Base-by-base conservation (phyloP, 768 basidiomycete genomes). In the Trametes coccinea region DNA sequence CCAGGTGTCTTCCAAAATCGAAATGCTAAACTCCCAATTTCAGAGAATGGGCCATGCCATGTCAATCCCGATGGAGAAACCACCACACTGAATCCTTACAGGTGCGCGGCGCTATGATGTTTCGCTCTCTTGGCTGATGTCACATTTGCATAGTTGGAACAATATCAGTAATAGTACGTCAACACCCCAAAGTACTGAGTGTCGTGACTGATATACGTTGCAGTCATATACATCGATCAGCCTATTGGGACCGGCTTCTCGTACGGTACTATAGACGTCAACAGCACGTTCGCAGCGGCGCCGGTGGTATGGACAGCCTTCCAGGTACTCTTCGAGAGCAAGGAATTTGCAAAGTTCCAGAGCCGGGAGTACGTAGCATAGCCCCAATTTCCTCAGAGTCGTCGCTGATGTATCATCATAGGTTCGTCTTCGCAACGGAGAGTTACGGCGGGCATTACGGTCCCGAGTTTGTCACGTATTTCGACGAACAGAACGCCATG, bases 201-300 rank as follows among this genome's bases (percentile, higher is more conserved):
- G 11, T 30, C 11, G 10, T 37, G 14, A 11, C 30, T 49, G 11
- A 49, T 29, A 17, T 33, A 8, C 50, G 51, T 56, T 1, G 5
- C 52, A 88, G 86, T 89, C 72, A 83, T 89, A 34, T 88, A 88
- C 68, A 84, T 88, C 34, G 86, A 88, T 69, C 86, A 88, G 67
- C 87, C 86, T 4, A 83, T 88, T 39, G 85, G 84, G 0, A 81
- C 84, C 0, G 86, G 87, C 3, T 87, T 87, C 68, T 88, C 86
- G 0, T 82, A 79, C 57, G 86, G 87, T 13, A 77, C 70, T 0
- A 79, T 82, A 53, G 79, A 78, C 0, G 82, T 85, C 16, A 84
- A 87, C 63, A 83, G 82, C 71, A 83, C 83, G 1, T 67, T 80
- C 39, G 60, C 81, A n/a, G 84, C 86, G 0, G 82, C 86, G 1